Evolutionary conservation across 202 grass and related monocot species (phyloP).

Genomic region (Panicum virgatum): DNA sequence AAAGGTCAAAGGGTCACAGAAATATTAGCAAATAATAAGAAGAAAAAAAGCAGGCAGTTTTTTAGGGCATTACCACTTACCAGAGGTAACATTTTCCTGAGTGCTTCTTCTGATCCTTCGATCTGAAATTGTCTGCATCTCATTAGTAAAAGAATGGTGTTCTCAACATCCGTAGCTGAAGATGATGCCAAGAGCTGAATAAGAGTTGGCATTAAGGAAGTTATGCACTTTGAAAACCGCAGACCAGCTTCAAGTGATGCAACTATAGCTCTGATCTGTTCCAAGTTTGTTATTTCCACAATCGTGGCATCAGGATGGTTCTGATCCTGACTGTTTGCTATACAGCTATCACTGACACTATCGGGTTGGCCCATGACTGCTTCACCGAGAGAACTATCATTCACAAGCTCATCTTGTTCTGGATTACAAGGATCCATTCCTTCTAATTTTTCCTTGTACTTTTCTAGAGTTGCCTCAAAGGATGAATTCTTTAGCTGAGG

Average conservation of each 20-base stretch:
- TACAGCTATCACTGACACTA: conserved; percentile 87
- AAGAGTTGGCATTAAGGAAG: conserved; percentile 85
- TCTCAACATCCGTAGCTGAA: conserved; percentile 91
- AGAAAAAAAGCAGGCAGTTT: conserved; percentile 17
- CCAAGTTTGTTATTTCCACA: conserved; percentile 84
- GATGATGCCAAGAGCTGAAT: conserved; percentile 82
- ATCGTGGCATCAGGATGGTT: conserved; percentile 39
- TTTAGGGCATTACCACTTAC: conserved; percentile 59
- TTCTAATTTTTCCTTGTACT: conserved; percentile 84
- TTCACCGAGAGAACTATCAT: conserved; percentile 42
- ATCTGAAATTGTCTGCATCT: conserved; percentile 98
- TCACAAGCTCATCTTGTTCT: conserved; percentile 35
- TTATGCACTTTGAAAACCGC: conserved; percentile 78
- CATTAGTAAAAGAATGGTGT: conserved; percentile 92
- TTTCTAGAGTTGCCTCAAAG: conserved; percentile 85
- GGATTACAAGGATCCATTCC: conserved; percentile 57
- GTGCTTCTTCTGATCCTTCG: conserved; percentile 85
- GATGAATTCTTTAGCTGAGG: conserved; percentile 70
- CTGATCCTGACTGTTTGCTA: conserved; percentile 67
- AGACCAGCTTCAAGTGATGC: conserved; percentile 95
- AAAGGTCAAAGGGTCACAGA: conserved; percentile 15
- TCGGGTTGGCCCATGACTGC: conserved; percentile 60
- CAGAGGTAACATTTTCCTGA: conserved; percentile 92
- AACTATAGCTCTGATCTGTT: conserved; percentile 92
- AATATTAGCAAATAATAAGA: conserved; percentile 9